Base-by-base conservation (phyloP, 805 yeast genomes). In the Candida orba region DNA sequence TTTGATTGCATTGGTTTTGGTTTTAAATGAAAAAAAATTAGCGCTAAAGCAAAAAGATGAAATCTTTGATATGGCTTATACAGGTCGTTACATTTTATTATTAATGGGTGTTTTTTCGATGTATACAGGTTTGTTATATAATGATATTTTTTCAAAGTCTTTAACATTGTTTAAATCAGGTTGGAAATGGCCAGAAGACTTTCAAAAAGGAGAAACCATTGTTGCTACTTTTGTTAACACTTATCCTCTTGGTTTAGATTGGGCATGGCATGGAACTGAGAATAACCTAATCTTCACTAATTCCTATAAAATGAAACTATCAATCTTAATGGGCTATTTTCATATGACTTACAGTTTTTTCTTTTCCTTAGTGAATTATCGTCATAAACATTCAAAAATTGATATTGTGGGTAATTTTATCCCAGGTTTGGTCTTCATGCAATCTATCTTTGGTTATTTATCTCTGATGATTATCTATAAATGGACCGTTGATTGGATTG, bases 191-290 rank as follows among this genome's bases (percentile, higher is more conserved):
- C 97, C 97, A 23, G 75, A 74, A 41, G 63, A 72, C 38, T 55
- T 51, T 27, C 68, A 78, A 51, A 72, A 67, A 47, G 95, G 95
- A 22, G 85, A 85, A 35, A 60, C 79, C 4, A 73, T 90, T 45
- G 72, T 70, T 37, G 97, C 89, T 12, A 71, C 71, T 32, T 72
- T 75, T 54, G 71, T 71, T 13, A 87, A 91, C 8, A 78, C 78
- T 12, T 93, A 93, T 59, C 68, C 81, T 6, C 69, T 93, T 60
- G 99, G 99, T 41, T 66, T 93, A 41, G 99, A 93, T 66, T 85
- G 83, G 51, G 85, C 83, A 10, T 93, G 99, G 99, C 99, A 93
- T 64, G 96, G 97, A 15, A 76, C 98, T 34, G 99, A 93, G 54
- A 93, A 93, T 67, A 81, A 82, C 41, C 72, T 93, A 56, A 66